A percentile compares a stretch with the other conserved stretches of the same genome.
Evolutionary conservation across 176 grass and related monocot genomes (phyloP).

Genomic region (Hordeum marinum): DNA sequence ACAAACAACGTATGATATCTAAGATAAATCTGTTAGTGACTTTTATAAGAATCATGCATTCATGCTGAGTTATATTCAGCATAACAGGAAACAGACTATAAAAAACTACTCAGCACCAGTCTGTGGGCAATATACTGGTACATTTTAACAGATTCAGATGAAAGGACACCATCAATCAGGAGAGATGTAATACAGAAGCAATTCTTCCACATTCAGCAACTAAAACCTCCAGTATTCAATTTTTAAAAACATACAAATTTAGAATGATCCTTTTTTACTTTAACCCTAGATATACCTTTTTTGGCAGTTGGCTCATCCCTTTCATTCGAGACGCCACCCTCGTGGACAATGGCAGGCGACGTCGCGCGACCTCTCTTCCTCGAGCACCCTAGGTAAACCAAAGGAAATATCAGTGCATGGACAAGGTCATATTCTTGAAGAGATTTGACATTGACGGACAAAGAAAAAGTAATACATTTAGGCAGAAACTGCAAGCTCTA

Average conservation of each 20-base stretch:
- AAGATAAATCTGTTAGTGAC: not conserved
- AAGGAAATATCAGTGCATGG: not conserved
- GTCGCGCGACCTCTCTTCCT: conserved; percentile 33
- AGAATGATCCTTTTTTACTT: not conserved
- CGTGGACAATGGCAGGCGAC: not conserved
- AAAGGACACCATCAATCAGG: not conserved
- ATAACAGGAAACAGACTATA: not conserved
- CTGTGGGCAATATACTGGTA: not conserved
- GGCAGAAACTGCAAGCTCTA: not conserved
- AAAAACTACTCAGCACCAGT: not conserved
- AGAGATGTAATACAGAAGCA: not conserved
- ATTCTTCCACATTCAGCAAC: not conserved
- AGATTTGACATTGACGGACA: not conserved
- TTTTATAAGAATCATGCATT: not conserved
- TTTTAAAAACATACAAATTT: too few species aligned
- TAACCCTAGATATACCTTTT: conserved; percentile 14
- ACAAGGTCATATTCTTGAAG: not conserved
- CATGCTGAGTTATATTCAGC: not conserved
- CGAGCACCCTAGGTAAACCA: not conserved
- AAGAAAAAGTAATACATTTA: not conserved
- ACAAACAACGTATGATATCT: not conserved
- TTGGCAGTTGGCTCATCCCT: not conserved
- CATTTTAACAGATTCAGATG: not conserved
- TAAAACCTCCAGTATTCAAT: too few species aligned
- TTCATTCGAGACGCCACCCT: not conserved